Evolutionary conservation across 2,329 filamentous ascomycete genomes (phyloP).

Genomic region (Juglanconis sp.): DNA sequence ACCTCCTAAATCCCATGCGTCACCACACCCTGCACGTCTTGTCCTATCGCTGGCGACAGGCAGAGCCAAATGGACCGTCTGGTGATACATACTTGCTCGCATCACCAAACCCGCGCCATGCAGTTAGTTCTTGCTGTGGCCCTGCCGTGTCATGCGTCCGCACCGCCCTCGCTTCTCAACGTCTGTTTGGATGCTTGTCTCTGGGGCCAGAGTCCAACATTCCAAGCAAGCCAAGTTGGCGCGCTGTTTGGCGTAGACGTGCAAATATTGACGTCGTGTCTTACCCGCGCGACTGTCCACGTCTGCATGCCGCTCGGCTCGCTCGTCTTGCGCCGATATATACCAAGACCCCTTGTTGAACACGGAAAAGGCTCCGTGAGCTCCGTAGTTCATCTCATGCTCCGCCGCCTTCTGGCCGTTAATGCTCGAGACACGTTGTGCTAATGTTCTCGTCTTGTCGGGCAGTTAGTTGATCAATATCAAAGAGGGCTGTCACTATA

Average conservation of each 20-base stretch:
- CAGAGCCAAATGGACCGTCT: slow-evolving; percentile 5
- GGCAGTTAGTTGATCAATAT: too few relatives aligned
- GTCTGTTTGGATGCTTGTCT: background rate
- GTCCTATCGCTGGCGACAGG: slow-evolving; percentile 7
- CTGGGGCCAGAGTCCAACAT: background rate
- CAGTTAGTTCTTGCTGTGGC: slow-evolving; percentile 15
- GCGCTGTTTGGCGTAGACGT: slow-evolving; percentile 4
- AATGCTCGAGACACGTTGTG: background rate
- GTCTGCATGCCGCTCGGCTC: background rate
- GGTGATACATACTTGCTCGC: background rate
- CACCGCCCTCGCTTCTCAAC: background rate
- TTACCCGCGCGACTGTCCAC: slow-evolving; percentile 14
- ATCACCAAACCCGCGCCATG: slow-evolving; percentile 7
- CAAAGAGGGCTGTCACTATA: too few relatives aligned
- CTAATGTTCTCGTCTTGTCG: background rate
- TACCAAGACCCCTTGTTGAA: too few relatives aligned
- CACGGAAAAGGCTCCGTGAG: too few relatives aligned
- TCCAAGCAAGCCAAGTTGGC: slow-evolving; percentile 3
- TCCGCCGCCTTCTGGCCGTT: too few relatives aligned
- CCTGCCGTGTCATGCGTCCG: slow-evolving; percentile 27
- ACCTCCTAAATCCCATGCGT: background rate
- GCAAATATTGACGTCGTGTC: slow-evolving; percentile 5
- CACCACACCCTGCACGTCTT: slow-evolving; percentile 1
- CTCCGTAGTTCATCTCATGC: too few relatives aligned
- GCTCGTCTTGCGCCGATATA: too few relatives aligned